phyloP scores from a whole-genome alignment of 202 grass and related monocot species.

The Carex sylvatica region DNA sequence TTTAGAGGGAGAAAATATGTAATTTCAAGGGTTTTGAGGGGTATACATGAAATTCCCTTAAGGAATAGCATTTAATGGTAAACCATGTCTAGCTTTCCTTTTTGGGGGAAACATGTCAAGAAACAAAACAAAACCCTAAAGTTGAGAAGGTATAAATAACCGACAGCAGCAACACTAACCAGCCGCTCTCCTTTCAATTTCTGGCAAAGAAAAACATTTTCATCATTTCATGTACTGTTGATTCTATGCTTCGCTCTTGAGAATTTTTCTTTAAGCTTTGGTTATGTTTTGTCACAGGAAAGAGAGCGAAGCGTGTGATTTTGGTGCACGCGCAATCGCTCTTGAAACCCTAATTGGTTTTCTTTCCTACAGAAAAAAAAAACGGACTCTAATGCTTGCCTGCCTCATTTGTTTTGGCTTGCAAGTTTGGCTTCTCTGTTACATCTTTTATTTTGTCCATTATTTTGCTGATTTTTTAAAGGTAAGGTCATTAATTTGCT shows the following conservation, averaged over 20 bases:
- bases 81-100: not conserved
- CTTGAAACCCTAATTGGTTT: conserved; percentile 16
- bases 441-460: not conserved
- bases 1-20: no score
- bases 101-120: not conserved
- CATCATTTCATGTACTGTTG: not conserved
- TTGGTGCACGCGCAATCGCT: conserved; percentile 17
- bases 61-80: not conserved
- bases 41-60: no score
- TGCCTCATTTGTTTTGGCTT: conserved; percentile 14
- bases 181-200: not conserved
- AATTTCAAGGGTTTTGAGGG: no score
- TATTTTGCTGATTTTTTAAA: not conserved
- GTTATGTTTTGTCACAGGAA: conserved; percentile 12
- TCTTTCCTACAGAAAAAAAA: conserved; percentile 25
- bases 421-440: conserved; percentile 37
- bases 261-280: not conserved
- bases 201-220: not conserved
- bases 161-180: not conserved
- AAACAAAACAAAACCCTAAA: conserved; percentile 13
- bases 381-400: conserved; percentile 33
- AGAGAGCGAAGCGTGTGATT: conserved; percentile 30
- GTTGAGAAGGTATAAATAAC: conserved; percentile 5
- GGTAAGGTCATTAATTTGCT: no score
- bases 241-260: not conserved